phyloP scores from a whole-genome alignment of 371 early-diverging fungal genomes.

The Capillidium rhysosporum region DNA sequence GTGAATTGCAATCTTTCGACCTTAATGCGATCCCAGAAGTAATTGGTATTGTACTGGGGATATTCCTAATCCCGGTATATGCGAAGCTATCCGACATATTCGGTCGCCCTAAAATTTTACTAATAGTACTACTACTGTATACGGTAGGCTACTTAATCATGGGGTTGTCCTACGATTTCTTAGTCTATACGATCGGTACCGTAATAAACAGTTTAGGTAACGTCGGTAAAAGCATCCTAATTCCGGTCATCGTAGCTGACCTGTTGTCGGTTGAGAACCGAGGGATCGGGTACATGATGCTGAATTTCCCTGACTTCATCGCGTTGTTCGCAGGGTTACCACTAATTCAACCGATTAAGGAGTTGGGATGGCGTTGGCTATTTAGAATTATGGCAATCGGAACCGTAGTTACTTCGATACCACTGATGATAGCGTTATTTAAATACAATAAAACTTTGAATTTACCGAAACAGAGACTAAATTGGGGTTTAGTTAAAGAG shows the following conservation, averaged over 20 bases:
- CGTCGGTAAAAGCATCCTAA: background rate
- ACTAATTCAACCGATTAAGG: background rate
- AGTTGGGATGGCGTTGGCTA: background rate
- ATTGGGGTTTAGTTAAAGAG: background rate
- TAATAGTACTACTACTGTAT: background rate
- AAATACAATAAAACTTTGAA: background rate
- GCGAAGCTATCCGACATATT: background rate
- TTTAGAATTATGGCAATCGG: background rate
- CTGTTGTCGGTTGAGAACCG: background rate
- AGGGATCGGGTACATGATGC: background rate
- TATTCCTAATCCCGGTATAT: background rate
- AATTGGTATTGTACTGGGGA: background rate
- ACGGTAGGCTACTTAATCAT: background rate
- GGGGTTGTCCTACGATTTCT: background rate
- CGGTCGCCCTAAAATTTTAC: background rate
- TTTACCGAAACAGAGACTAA: too few relatives aligned
- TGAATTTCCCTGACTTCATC: background rate
- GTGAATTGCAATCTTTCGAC: background rate
- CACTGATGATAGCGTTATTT: background rate
- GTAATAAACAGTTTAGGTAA: background rate
- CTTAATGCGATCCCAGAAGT: background rate
- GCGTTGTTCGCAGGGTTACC: background rate
- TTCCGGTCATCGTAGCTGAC: background rate
- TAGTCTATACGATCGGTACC: background rate
- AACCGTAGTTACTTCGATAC: background rate